Percentiles rank a stretch among this genome's conserved stretches.
These are phyloP conservation scores for Blastomyces silverae DNA, from an alignment of 2,329 filamentous ascomycete species.

Conservation along the genomic window DNA sequence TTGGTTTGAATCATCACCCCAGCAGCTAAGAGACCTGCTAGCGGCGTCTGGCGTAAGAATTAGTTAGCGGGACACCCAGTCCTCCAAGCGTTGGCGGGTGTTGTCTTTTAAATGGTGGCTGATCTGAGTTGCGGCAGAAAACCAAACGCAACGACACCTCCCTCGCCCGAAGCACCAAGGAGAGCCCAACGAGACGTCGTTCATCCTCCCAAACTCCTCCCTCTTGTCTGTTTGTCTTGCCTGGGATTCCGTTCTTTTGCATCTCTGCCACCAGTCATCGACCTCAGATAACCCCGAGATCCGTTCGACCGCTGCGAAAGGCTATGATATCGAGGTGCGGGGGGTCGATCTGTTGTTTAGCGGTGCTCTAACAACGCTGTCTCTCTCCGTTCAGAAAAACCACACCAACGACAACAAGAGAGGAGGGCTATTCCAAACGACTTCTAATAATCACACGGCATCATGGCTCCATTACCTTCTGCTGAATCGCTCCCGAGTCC, in stretches of 20 bases:
- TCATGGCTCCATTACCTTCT: slow-evolving; percentile 31
- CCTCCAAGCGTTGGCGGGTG: neutral
- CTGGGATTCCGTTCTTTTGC: neutral
- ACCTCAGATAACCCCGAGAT: neutral
- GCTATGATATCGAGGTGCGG: slow-evolving; percentile 19
- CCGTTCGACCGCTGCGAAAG: neutral
- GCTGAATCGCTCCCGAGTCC: slow-evolving; percentile 46
- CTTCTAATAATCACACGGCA: slow-evolving; percentile 9
- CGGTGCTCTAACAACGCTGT: slow-evolving; percentile 9
- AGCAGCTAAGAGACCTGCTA: neutral
- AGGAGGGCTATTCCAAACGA: neutral
- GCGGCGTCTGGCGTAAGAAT: neutral
- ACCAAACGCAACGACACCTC: neutral
- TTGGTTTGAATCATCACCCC: neutral
- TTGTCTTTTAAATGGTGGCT: neutral
- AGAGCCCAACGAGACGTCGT: neutral
- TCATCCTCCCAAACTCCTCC: slow-evolving; percentile 7
- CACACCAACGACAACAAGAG: neutral
- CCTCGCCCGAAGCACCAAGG: neutral
- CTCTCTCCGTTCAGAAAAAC: neutral
- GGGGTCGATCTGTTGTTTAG: slow-evolving; percentile 13
- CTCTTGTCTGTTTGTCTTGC: neutral
- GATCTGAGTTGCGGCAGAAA: neutral
- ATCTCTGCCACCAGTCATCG: neutral
- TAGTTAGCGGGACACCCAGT: slow-evolving; percentile 4